These are phyloP conservation scores for Mytilinidion resinicola DNA, from an alignment of 495 filamentous ascomycete genomes.

Conservation along the genomic window DNA sequence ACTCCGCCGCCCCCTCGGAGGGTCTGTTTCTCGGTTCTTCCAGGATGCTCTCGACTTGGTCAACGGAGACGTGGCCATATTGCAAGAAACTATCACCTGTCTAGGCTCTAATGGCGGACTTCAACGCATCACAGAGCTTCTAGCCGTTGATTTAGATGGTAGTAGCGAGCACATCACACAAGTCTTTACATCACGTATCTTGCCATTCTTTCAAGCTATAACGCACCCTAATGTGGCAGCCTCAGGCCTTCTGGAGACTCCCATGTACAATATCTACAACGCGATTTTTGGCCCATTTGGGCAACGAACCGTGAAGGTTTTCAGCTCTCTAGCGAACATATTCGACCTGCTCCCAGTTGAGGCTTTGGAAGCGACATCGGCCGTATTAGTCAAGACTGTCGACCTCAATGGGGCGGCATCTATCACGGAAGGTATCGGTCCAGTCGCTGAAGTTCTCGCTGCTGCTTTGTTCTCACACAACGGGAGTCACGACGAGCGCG, in stretches of 20 bases:
- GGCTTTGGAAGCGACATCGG: constrained; percentile 12
- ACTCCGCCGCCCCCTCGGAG: not conserved
- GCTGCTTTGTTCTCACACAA: constrained; percentile 27
- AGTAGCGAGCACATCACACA: constrained; percentile 22
- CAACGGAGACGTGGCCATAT: constrained; percentile 7
- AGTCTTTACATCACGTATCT: constrained; percentile 36
- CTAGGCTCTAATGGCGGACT: constrained; percentile 9
- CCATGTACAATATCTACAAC: constrained; percentile 52
- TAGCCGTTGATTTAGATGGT: constrained; percentile 26
- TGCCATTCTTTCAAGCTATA: constrained; percentile 50
- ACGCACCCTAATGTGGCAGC: constrained; percentile 46
- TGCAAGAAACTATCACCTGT: constrained; percentile 8
- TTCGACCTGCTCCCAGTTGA: constrained; percentile 13
- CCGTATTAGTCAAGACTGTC: constrained; percentile 24
- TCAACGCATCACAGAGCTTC: constrained; percentile 22
- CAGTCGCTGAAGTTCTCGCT: constrained; percentile 31
- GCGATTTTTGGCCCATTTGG: constrained; percentile 49
- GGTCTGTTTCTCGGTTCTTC: constrained; percentile 8
- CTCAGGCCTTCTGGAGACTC: constrained; percentile 49
- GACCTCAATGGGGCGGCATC: constrained; percentile 35
- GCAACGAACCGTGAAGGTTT: constrained; percentile 40
- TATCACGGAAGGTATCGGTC: constrained; percentile 26
- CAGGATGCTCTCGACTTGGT: constrained; percentile 1
- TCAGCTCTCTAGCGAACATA: constrained; percentile 27
- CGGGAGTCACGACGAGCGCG: constrained; percentile 4